These are phyloP conservation scores for Arthrobotrys megalospora DNA, from an alignment of 2,329 filamentous ascomycete genomes.

Conservation along the genomic window DNA sequence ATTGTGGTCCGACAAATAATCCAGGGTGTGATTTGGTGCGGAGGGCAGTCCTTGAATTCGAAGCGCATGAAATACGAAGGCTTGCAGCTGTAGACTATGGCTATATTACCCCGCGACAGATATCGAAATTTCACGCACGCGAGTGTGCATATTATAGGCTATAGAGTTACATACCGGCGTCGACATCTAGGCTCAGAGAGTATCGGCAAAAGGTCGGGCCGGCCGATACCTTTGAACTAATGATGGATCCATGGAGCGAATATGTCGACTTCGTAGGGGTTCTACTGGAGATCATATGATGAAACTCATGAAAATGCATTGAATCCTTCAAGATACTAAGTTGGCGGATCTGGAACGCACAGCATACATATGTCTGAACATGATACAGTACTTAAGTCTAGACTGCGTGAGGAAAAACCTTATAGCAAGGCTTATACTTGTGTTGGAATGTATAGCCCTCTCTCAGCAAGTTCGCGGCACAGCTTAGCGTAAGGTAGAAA, in stretches of 20 bases:
- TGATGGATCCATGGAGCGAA: too few relatives aligned
- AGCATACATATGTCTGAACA: not conserved
- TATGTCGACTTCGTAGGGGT: not conserved
- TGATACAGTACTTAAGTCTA: conserved; percentile 5
- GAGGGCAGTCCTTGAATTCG: not conserved
- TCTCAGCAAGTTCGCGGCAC: conserved; percentile 21
- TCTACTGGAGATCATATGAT: not conserved
- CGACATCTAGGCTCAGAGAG: not conserved
- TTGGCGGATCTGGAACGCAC: conserved; percentile 10
- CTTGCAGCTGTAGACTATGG: not conserved
- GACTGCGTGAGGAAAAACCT: not conserved
- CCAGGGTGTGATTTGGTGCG: not conserved
- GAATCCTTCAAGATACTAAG: not conserved
- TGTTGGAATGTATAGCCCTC: conserved; percentile 42
- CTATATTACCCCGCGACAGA: conserved; percentile 1
- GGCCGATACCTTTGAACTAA: not conserved
- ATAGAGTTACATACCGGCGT: not conserved
- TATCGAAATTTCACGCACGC: not conserved
- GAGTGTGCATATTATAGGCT: conserved; percentile 14
- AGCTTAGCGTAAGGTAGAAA: too few relatives aligned
- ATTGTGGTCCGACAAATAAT: conserved; percentile 14
- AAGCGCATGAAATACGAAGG: conserved; percentile 16
- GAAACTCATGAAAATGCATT: not conserved
- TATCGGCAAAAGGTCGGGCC: not conserved
- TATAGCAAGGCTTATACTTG: conserved; percentile 13